A percentile compares a stretch with the other conserved stretches of the same genome.
phyloP scores from a whole-genome alignment of 257 asterid species.

The Solanum sitiens region DNA sequence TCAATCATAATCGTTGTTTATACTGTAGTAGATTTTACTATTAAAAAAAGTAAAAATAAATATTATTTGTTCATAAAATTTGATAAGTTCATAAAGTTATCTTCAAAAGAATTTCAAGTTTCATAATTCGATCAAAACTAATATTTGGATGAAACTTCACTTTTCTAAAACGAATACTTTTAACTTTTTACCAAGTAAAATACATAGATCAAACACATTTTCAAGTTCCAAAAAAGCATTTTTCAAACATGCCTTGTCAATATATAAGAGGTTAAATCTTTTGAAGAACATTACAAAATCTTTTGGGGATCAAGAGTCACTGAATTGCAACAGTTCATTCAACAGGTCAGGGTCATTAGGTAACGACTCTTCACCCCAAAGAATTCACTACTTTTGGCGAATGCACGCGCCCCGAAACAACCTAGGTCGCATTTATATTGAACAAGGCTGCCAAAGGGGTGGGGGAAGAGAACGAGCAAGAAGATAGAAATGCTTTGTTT shows the following conservation, averaged over 20 bases:
- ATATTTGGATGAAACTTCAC: neutral
- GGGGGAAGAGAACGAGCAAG: neutral
- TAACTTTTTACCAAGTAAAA: neutral
- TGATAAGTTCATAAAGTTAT: neutral
- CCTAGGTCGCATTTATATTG: neutral
- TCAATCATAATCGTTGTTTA: neutral
- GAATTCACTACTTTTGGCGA: no score
- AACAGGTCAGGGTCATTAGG: no score
- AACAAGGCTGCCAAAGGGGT: neutral
- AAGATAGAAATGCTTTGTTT: neutral
- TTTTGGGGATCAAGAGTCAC: neutral
- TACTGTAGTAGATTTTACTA: neutral
- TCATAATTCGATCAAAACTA: neutral
- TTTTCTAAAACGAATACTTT: neutral
- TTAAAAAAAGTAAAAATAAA: no score
- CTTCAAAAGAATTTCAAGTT: neutral
- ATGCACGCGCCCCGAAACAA: no score
- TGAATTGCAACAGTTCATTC: neutral
- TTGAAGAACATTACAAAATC: neutral
- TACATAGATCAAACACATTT: neutral
- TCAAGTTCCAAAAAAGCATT: neutral
- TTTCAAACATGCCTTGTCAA: neutral
- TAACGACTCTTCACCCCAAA: neutral
- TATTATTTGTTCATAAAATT: neutral
- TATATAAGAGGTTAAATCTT: neutral